Evolutionary conservation across 2,329 filamentous ascomycete genomes (phyloP), one percentile per base, ranked within the genome.

Genomic region (Raffaelea arxii): DNA sequence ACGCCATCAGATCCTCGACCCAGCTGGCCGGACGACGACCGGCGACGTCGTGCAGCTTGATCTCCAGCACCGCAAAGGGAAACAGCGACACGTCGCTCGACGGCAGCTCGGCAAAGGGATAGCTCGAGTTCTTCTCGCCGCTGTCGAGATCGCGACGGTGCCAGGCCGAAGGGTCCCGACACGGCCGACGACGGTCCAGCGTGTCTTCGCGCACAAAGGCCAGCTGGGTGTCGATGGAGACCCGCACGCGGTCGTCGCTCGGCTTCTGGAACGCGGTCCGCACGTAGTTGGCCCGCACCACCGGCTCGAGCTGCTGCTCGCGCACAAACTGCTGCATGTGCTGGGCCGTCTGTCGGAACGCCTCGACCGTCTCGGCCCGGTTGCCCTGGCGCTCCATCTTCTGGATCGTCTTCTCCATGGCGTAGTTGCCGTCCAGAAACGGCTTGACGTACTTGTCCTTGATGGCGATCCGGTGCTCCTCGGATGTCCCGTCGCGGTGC

Each of bases 261-360:
- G 92, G 92, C 54, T 95, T 95, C 65, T 98, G 92, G 70, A 97
- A 98, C 1, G 92, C 92, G 1, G 89, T 94, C 51, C 92, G 85
- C 35, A 82, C 86, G 63, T 97, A 97, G 66, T 94, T 95, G 52
- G 92, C 92, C 43, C 92, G 81, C 45, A 98, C 65, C 25, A 95
- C 77, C 5, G 92, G 92, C 60, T 91, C 80, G 16, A 98, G 71
- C 46, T 85, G 76, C 58, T 86, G 79, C 41, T 85, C 75, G 58
- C 79, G 77, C 61, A 96, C 80, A 57, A 94, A 91, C 1, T 73
- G 70, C 61, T 95, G 88, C 36, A 97, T 86, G 50, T 82, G 78
- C 41, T 80, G 71, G 16, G 91, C 84, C 3, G 84, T 83, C 30
- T 72, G 71, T 62, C 84, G 83, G 59, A 94, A 82, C 22, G 73